A percentile compares a stretch with the other conserved stretches of the same genome.
These are phyloP conservation scores for Artemisia annua DNA, from an alignment of 129 eudicot species.

Conservation along the genomic window DNA sequence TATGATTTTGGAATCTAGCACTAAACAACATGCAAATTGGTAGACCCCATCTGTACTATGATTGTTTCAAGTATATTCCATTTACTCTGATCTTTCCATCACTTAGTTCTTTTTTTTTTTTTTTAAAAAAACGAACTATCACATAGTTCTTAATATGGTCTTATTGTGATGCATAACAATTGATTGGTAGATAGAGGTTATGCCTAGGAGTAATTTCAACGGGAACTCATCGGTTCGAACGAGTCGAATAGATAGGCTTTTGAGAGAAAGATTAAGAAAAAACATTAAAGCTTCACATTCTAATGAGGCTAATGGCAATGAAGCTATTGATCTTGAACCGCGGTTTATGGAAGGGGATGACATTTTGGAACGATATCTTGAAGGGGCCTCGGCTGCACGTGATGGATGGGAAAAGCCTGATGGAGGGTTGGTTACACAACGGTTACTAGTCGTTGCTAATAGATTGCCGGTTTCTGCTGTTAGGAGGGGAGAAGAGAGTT, in stretches of 20 bases:
- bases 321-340: slow-evolving; percentile 42
- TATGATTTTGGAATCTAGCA: slow-evolving; percentile 23
- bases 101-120: not conserved
- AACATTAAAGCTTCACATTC: slow-evolving; percentile 41
- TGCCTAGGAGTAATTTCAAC: slow-evolving; percentile 75
- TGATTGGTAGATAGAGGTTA: slow-evolving; percentile 39
- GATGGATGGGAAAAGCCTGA: slow-evolving; percentile 60
- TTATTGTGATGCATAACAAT: slow-evolving; percentile 37
- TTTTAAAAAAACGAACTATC: not conserved
- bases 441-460: slow-evolving; percentile 88
- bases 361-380: slow-evolving; percentile 49
- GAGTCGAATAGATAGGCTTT: slow-evolving; percentile 56
- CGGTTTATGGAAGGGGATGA: slow-evolving; percentile 27
- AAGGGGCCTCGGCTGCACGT: slow-evolving; percentile 61
- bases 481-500: slow-evolving; percentile 74
- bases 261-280: slow-evolving; percentile 63
- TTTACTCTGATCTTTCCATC: slow-evolving; percentile 15
- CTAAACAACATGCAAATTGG: slow-evolving; percentile 21
- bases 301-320: slow-evolving; percentile 36
- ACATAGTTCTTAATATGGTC: not conserved
- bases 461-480: slow-evolving; percentile 87
- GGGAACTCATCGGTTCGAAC: slow-evolving; percentile 44
- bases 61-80: slow-evolving; percentile 21
- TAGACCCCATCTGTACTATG: slow-evolving; percentile 41
- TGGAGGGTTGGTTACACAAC: slow-evolving; percentile 56